Evolutionary conservation across 371 early-diverging fungal genomes (phyloP).

Genomic region (Umbelopsis sp.): DNA sequence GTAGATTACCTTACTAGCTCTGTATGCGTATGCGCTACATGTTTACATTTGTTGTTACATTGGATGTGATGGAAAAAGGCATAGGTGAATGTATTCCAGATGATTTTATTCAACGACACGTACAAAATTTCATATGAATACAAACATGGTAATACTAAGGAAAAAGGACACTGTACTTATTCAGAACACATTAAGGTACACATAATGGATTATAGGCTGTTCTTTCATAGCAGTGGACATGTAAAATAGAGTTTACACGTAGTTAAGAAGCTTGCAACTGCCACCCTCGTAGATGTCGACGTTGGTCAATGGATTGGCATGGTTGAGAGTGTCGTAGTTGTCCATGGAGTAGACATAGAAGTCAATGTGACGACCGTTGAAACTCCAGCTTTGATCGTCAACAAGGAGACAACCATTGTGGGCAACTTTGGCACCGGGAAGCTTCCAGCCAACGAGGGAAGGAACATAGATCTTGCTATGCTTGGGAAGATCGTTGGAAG

Average conservation of each 20-base stretch:
- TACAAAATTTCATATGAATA: not conserved
- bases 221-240: not conserved
- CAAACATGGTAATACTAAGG: not conserved
- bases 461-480: conserved; percentile 53
- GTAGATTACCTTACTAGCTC: conserved; percentile 17
- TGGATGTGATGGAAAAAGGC: not conserved
- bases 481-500: conserved; percentile 46
- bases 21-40: not conserved
- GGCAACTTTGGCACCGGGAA: conserved; percentile 44
- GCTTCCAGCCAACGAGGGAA: conserved; percentile 41
- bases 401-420: conserved; percentile 58
- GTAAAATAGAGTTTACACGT: conserved; percentile 25
- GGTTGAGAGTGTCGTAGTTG: conserved; percentile 41
- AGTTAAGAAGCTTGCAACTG: conserved; percentile 47
- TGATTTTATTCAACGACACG: not conserved
- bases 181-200: not conserved
- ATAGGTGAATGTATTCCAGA: conserved; percentile 4
- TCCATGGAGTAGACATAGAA: conserved; percentile 42
- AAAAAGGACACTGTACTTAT: not conserved
- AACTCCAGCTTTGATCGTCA: conserved; percentile 57
- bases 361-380: conserved; percentile 47
- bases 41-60: not conserved
- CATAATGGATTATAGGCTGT: not conserved
- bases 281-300: conserved; percentile 54
- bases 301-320: conserved; percentile 32